These are phyloP conservation scores for Lentinus tigrinus DNA, from an alignment of 768 basidiomycete species.

Conservation along the genomic window DNA sequence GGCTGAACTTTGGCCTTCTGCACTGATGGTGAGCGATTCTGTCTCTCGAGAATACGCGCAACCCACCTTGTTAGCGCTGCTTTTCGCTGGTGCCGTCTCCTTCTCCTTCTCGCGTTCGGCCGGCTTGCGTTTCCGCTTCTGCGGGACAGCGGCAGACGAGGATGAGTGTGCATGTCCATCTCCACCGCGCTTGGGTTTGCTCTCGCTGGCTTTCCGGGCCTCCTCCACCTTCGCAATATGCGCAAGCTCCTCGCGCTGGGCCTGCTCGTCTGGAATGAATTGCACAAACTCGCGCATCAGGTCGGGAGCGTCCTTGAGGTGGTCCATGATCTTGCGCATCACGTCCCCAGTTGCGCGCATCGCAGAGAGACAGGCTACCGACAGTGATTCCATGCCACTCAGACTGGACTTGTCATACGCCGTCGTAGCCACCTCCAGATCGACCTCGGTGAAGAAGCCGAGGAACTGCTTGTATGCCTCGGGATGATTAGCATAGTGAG, in stretches of 20 bases:
- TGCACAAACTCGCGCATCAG: constrained; percentile 70
- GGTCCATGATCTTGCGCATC: constrained; percentile 59
- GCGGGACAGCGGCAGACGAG: constrained; percentile 45
- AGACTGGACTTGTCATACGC: no score
- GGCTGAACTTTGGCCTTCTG: constrained; percentile 29
- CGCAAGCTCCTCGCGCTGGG: constrained; percentile 22
- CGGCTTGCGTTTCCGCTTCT: constrained; percentile 69
- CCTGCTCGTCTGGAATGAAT: constrained; percentile 57
- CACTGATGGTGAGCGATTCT: not conserved
- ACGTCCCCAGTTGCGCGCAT: constrained; percentile 54
- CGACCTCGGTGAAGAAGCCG: constrained; percentile 62
- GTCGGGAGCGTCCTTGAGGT: constrained; percentile 78
- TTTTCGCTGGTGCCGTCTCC: constrained; percentile 22
- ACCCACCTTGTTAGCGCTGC: constrained; percentile 27
- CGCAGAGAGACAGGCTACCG: constrained; percentile 14
- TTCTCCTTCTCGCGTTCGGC: constrained; percentile 43
- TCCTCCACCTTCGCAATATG: constrained; percentile 24
- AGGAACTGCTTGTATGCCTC: constrained; percentile 83
- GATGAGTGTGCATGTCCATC: constrained; percentile 41
- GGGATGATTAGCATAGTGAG: constrained; percentile 73
- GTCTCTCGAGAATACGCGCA: not conserved
- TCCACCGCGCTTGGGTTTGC: constrained; percentile 32
- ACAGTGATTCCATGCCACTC: constrained; percentile 24
- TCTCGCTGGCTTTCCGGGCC: constrained; percentile 29
- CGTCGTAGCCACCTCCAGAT: no score